These are phyloP conservation scores for Auxenochlorella pyrenoidosa DNA, from an alignment of 139 green algal species.

Conservation along the genomic window DNA sequence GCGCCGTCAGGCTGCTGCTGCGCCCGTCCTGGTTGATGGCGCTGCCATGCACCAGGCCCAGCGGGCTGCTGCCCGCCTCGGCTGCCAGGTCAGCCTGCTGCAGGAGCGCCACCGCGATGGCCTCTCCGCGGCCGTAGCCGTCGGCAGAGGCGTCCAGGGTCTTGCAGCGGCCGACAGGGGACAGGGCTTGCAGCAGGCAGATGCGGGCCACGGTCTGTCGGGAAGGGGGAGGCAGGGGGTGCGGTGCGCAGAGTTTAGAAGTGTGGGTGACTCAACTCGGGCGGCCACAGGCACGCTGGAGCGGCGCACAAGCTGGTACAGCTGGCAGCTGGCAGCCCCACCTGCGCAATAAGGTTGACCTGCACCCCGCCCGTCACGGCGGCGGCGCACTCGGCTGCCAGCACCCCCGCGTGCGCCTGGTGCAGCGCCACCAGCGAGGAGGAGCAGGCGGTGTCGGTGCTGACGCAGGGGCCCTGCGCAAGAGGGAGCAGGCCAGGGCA, in stretches of 20 bases:
- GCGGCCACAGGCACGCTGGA: too few species aligned
- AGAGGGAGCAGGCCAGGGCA: neutral
- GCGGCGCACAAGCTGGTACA: too few species aligned
- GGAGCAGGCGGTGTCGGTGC: conserved; percentile 70
- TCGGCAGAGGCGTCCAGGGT: conserved; percentile 68
- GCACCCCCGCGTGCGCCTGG: conserved; percentile 43
- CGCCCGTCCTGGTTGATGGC: conserved; percentile 92
- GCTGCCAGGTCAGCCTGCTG: neutral
- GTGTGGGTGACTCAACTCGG: too few species aligned
- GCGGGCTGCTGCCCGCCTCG: neutral
- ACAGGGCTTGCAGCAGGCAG: conserved; percentile 45
- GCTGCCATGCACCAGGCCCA: conserved; percentile 59
- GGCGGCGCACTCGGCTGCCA: neutral
- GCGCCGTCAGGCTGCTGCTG: conserved; percentile 84
- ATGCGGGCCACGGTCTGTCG: conserved; percentile 34
- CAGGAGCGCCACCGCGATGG: conserved; percentile 14
- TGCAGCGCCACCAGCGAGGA: conserved; percentile 64
- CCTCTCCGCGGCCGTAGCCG: conserved; percentile 72
- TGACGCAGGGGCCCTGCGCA: conserved; percentile 52
- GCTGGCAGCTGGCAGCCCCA: too few species aligned
- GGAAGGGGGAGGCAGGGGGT: neutral
- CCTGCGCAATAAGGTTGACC: conserved; percentile 46
- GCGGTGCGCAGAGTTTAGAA: too few species aligned
- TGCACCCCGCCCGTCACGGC: conserved; percentile 52
- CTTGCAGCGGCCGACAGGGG: conserved; percentile 61